Evolutionary conservation across 192 early-diverging fungal genomes (phyloP).

Genomic region (Rhizoclosmatium globosum): DNA sequence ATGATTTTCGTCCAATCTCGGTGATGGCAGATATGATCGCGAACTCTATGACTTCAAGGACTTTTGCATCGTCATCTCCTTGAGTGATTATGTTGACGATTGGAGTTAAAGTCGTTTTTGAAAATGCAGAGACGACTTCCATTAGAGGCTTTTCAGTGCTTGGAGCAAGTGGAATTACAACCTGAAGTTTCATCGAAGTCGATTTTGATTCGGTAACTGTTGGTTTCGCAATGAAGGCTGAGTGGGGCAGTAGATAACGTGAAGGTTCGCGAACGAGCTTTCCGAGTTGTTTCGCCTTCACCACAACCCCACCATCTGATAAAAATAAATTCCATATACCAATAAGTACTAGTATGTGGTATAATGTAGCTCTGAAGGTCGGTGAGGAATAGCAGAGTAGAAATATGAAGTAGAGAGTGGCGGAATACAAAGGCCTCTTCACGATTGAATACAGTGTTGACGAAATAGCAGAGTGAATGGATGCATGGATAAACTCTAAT

Average conservation of each 20-base stretch:
- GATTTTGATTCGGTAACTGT: background rate
- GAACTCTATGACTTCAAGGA: background rate
- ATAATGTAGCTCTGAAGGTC: background rate
- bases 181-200: conserved; percentile 7
- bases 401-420: background rate
- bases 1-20: background rate
- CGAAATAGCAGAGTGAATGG: no score
- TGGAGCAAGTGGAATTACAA: conserved; percentile 9
- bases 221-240: background rate
- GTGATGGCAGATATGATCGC: background rate
- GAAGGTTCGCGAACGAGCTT: background rate
- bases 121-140: conserved; percentile 36
- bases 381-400: conserved; percentile 8
- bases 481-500: no score
- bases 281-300: background rate
- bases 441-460: no score
- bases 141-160: conserved; percentile 44
- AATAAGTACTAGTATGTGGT: conserved; percentile 7
- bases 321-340: background rate
- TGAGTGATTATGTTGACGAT: background rate
- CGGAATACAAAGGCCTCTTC: background rate
- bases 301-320: background rate
- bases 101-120: background rate
- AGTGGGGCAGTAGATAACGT: background rate
- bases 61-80: background rate